phyloP scores from a whole-genome alignment of 148 eudicot genomes.

The Suaeda aralocaspica region DNA sequence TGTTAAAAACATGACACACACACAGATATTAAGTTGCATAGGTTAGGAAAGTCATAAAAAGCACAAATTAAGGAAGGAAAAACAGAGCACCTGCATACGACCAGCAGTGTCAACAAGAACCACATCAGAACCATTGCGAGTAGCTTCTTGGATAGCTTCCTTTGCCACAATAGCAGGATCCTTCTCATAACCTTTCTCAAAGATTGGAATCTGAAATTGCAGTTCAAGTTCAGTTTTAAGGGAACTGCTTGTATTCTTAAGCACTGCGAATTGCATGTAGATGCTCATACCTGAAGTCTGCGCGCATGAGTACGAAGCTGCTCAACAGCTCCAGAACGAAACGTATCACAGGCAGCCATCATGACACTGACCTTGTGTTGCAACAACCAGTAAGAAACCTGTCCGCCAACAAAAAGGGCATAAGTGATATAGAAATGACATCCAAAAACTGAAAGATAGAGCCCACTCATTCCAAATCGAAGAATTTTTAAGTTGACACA shows the following conservation, averaged over 20 bases:
- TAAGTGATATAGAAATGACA: slow-evolving; percentile 6
- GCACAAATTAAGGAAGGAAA: background rate
- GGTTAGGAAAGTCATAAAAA: background rate
- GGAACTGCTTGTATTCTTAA: background rate
- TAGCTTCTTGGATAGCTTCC: slow-evolving; percentile 94
- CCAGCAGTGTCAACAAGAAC: slow-evolving; percentile 99
- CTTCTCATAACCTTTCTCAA: slow-evolving; percentile 99
- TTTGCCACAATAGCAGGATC: slow-evolving; percentile 98
- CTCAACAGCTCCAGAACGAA: slow-evolving; percentile 98
- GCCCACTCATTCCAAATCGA: background rate
- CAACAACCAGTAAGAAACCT: slow-evolving; percentile 98
- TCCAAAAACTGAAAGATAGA: background rate
- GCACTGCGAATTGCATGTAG: background rate
- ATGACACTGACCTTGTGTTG: slow-evolving; percentile 85
- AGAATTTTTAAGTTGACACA: background rate
- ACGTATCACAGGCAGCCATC: slow-evolving; percentile 99
- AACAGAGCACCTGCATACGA: slow-evolving; percentile 74
- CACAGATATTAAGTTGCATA: background rate
- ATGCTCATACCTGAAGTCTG: slow-evolving; percentile 69
- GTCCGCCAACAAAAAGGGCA: slow-evolving; percentile 12
- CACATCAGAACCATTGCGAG: slow-evolving; percentile 86
- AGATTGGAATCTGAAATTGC: slow-evolving; percentile 70
- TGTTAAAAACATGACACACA: background rate
- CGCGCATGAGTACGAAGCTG: slow-evolving; percentile 98
- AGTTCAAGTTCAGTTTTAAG: slow-evolving; percentile 3